phyloP scores from a whole-genome alignment of 257 asterid species.

The Przewalskia tangutica region DNA sequence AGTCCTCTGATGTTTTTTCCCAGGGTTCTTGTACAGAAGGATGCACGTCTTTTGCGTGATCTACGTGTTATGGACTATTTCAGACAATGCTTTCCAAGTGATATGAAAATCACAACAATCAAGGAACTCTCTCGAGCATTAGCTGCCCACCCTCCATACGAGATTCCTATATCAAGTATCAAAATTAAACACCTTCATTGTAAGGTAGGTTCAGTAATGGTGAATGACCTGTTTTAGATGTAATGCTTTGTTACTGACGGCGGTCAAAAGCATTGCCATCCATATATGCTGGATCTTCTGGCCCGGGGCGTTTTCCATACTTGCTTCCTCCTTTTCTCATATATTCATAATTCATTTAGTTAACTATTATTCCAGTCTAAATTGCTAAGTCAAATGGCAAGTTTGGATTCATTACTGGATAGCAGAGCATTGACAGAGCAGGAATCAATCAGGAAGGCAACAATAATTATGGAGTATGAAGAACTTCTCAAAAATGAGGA shows the following conservation, averaged over 20 bases:
- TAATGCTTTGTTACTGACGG: background rate
- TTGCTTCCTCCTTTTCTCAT: background rate
- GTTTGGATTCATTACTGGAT: no score
- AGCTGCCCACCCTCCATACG: conserved; percentile 75
- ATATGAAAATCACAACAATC: conserved; percentile 39
- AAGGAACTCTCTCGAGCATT: conserved; percentile 82
- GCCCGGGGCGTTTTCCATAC: no score
- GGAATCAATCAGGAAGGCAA: no score
- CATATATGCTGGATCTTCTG: background rate
- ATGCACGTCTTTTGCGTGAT: conserved; percentile 62
- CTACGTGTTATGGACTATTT: conserved; percentile 76
- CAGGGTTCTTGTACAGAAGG: conserved; percentile 58
- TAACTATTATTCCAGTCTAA: no score
- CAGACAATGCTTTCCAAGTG: conserved; percentile 77
- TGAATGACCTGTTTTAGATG: background rate
- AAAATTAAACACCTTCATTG: conserved; percentile 69
- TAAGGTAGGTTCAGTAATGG: conserved; percentile 44
- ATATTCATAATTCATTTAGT: background rate
- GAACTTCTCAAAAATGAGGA: no score
- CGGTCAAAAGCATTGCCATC: background rate
- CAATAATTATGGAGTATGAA: no score
- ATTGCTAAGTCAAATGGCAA: no score
- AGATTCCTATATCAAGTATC: conserved; percentile 52
- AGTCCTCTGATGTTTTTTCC: conserved; percentile 8
- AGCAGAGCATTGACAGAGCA: no score